Percentiles rank a stretch among this genome's conserved stretches.
These are phyloP conservation scores for Tetracladium marchalianum DNA, from an alignment of 495 filamentous ascomycete genomes.

Conservation along the genomic window DNA sequence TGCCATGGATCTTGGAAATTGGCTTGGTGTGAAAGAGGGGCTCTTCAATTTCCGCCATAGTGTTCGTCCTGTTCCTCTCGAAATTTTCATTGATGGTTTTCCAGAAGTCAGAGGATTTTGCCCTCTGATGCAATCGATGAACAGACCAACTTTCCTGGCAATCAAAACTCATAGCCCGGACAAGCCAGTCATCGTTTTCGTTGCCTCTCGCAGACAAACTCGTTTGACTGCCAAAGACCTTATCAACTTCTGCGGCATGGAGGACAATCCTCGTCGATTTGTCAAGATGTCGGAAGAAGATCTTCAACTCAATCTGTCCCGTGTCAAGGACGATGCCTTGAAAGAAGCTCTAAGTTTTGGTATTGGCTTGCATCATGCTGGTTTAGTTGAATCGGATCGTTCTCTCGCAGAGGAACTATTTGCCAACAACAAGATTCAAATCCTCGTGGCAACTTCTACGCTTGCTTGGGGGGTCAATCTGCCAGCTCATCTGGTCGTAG, in stretches of 20 bases:
- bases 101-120: constrained; percentile 93
- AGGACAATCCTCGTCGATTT: constrained; percentile 92
- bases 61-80: constrained; percentile 90
- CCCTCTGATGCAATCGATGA: constrained; percentile 98
- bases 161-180: constrained; percentile 93
- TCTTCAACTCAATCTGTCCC: constrained; percentile 65
- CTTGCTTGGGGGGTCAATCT: constrained; percentile 98
- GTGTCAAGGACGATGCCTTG: constrained; percentile 87
- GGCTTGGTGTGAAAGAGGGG: constrained; percentile 95
- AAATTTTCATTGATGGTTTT: constrained; percentile 96
- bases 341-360: constrained; percentile 90
- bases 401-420: constrained; percentile 90
- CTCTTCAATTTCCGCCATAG: constrained; percentile 97
- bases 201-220: constrained; percentile 91
- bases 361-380: constrained; percentile 94
- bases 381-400: constrained; percentile 88
- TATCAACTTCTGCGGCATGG: constrained; percentile 96
- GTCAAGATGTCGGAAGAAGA: constrained; percentile 92
- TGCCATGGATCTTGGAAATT: constrained; percentile 86
- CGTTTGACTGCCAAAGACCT: constrained; percentile 89
- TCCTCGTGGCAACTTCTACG: constrained; percentile 92
- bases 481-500: constrained; percentile 91
- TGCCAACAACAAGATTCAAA: constrained; percentile 95
- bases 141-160: constrained; percentile 89
- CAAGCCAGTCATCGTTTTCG: constrained; percentile 97